Conservation (phyloP, 2,329 filamentous ascomycete genomes). For the Elsinoe necatrix region DNA sequence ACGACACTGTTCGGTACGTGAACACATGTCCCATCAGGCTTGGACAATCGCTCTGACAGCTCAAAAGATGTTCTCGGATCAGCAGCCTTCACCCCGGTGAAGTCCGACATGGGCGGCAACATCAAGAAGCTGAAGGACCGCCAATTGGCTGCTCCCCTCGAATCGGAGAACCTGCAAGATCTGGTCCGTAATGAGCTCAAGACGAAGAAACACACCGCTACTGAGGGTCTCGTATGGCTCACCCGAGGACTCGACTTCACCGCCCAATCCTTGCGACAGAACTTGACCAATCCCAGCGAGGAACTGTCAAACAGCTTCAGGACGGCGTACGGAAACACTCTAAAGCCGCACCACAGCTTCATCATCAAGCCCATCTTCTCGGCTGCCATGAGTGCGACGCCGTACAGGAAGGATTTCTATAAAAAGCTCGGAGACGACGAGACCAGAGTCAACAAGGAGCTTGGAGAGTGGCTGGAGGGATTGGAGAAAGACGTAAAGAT, state of each 20-base stretch:
- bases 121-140: conserved; percentile 91
- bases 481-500: conserved; percentile 73
- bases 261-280: conserved; percentile 69
- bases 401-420: conserved; percentile 92
- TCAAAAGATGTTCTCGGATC: conserved; percentile 51
- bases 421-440: conserved; percentile 66
- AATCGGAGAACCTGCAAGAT: conserved; percentile 77
- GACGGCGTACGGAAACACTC: conserved; percentile 70
- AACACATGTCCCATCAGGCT: neutral
- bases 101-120: conserved; percentile 84
- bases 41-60: neutral
- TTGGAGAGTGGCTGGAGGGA: conserved; percentile 65
- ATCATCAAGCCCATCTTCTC: conserved; percentile 86
- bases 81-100: conserved; percentile 80
- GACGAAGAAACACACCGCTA: conserved; percentile 77
- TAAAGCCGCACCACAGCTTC: conserved; percentile 87
- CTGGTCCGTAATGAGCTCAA: conserved; percentile 82
- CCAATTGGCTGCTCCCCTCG: conserved; percentile 65
- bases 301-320: conserved; percentile 86
- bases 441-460: conserved; percentile 52
- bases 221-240: conserved; percentile 87
- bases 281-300: conserved; percentile 57
- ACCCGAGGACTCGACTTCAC: conserved; percentile 91
- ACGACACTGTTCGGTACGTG: conserved; percentile 72
- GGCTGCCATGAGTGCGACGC: conserved; percentile 85